Conservation (phyloP, 495 filamentous ascomycete genomes). For the Xylaria bambusicola region DNA sequence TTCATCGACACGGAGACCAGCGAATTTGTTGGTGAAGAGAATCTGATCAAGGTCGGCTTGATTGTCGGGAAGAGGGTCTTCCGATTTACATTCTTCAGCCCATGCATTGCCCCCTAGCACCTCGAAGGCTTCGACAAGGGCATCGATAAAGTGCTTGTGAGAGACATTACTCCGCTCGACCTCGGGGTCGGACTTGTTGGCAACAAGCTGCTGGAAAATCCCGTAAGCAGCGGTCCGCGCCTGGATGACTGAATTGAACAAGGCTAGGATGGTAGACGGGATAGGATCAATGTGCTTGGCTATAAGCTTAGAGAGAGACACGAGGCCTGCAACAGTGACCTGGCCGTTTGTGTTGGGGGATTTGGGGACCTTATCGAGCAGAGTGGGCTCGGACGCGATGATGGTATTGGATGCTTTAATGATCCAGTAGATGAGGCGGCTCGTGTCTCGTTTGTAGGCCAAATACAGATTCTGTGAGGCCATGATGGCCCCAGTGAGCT, state of each 20-base stretch:
- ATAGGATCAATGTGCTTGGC: too few species aligned
- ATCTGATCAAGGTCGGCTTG: constrained; percentile 32
- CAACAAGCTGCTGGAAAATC: constrained; percentile 33
- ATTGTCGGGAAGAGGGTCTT: constrained; percentile 8
- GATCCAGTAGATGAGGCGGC: too few species aligned
- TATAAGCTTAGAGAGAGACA: too few species aligned
- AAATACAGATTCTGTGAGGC: too few species aligned
- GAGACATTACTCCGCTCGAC: constrained; percentile 41
- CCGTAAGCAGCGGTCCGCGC: constrained; percentile 25
- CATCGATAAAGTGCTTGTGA: constrained; percentile 46
- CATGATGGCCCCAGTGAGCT: too few species aligned
- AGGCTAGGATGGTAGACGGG: constrained; percentile 28
- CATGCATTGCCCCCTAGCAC: constrained; percentile 35
- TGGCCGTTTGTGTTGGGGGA: too few species aligned
- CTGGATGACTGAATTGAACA: constrained; percentile 38
- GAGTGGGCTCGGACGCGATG: too few species aligned
- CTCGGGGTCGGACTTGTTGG: constrained; percentile 39
- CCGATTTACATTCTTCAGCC: constrained; percentile 15
- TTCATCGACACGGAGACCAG: constrained; percentile 27
- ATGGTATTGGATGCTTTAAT: too few species aligned
- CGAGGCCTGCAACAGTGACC: not conserved
- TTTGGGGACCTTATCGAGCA: too few species aligned
- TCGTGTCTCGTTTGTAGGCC: too few species aligned
- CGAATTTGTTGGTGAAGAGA: constrained; percentile 38
- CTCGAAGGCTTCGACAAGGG: constrained; percentile 38